A percentile compares a stretch with the other conserved stretches of the same genome.
Conservation (phyloP, 1,284 basidiomycete species). For the Apiotrichum laibachii region DNA sequence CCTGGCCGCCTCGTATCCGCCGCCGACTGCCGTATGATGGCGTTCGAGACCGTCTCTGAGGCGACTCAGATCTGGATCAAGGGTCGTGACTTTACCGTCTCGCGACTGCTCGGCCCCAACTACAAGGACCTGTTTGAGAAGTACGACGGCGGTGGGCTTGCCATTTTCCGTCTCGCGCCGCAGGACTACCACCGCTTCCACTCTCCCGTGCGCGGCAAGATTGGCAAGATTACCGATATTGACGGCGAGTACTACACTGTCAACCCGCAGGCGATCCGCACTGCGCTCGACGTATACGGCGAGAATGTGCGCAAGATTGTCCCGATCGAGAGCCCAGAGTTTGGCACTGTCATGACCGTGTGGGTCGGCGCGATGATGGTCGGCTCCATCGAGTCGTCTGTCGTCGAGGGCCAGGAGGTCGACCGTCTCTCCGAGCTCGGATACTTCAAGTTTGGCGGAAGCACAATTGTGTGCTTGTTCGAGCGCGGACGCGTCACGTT, state of each 20-base stretch:
- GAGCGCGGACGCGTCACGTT: conserved; percentile 77
- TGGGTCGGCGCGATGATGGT: conserved; percentile 95
- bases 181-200: conserved; percentile 98
- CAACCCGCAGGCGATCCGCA: conserved; percentile 57
- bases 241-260: conserved; percentile 89
- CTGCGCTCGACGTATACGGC: conserved; percentile 80
- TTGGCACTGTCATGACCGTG: conserved; percentile 83
- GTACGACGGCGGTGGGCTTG: conserved; percentile 68
- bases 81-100: conserved; percentile 84
- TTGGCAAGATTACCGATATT: conserved; percentile 77
- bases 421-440: conserved; percentile 85
- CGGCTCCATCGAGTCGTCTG: conserved; percentile 78
- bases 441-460: conserved; percentile 90
- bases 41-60: conserved; percentile 77
- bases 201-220: conserved; percentile 77
- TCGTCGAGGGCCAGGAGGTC: conserved; percentile 75
- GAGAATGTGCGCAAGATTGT: conserved; percentile 89
- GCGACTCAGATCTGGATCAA: conserved; percentile 96
- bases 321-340: conserved; percentile 78
- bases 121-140: conserved; percentile 67
- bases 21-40: conserved; percentile 93
- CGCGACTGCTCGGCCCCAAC: conserved; percentile 71
- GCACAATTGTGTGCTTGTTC: conserved; percentile 82
- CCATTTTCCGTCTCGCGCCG: conserved; percentile 86
- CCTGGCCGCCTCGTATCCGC: conserved; percentile 74